These are phyloP conservation scores for Starmerella ratchasimensis DNA, from an alignment of 805 yeast genomes.

Conservation along the genomic window DNA sequence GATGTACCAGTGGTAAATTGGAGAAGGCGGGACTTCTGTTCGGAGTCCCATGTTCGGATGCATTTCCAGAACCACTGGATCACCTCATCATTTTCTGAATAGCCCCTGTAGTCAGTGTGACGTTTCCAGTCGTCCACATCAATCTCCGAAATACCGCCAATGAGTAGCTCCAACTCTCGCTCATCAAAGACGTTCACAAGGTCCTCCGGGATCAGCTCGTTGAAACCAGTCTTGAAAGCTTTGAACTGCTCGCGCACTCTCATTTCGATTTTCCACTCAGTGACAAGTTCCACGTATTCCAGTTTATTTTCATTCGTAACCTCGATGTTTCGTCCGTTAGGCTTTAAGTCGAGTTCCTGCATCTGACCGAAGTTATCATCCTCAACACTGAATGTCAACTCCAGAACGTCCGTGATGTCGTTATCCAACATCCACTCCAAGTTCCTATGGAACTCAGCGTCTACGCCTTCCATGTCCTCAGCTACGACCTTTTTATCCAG, in stretches of 20 bases:
- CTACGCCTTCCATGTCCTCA: conserved; percentile 98
- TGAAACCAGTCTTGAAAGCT: conserved; percentile 94
- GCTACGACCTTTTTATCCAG: conserved; percentile 83
- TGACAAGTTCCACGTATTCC: conserved; percentile 85
- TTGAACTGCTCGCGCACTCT: conserved; percentile 92
- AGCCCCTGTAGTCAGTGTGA: conserved; percentile 97
- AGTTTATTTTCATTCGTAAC: conserved; percentile 81
- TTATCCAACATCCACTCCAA: conserved; percentile 92
- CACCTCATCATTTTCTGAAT: conserved; percentile 90
- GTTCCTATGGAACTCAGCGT: conserved; percentile 89
- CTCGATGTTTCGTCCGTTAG: conserved; percentile 74
- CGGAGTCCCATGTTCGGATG: conserved; percentile 86
- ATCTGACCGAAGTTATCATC: conserved; percentile 94
- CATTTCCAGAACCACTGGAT: conserved; percentile 99
- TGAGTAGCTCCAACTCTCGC: conserved; percentile 87
- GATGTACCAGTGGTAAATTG: conserved; percentile 99
- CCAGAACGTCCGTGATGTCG: conserved; percentile 77
- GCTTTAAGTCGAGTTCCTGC: conserved; percentile 78
- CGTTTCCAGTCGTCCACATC: conserved; percentile 99
- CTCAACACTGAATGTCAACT: conserved; percentile 68
- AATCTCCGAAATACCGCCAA: conserved; percentile 96
- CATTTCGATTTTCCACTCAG: conserved; percentile 90
- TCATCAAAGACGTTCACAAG: conserved; percentile 93
- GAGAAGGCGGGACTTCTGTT: conserved; percentile 84
- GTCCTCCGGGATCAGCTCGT: conserved; percentile 94